phyloP scores from a whole-genome alignment of 495 filamentous ascomycete genomes.

The Aspergillus homomorphus region DNA sequence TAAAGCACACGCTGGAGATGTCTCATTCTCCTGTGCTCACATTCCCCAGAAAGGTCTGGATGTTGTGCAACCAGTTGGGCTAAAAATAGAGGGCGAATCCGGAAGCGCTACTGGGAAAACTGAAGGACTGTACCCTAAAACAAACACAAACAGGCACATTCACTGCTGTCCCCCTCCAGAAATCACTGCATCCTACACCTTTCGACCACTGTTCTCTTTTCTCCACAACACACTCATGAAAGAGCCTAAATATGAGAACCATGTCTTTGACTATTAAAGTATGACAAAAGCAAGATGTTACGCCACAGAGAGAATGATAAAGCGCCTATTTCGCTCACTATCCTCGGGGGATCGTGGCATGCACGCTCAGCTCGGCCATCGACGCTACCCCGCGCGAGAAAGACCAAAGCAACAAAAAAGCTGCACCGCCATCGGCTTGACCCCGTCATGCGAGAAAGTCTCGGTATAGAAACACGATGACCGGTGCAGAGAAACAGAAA shows the following conservation, averaged over 20 bases:
- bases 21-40: not conserved
- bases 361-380: not conserved
- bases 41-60: not conserved
- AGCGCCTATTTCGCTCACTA: not conserved
- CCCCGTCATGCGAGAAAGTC: conserved; percentile 1
- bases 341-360: conserved; percentile 1
- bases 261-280: conserved; percentile 15
- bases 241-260: too few species aligned
- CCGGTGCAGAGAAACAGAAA: not conserved
- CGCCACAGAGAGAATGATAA: conserved; percentile 11
- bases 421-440: conserved; percentile 11
- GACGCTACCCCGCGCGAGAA: conserved; percentile 10
- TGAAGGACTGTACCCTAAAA: conserved; percentile 7
- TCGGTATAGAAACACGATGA: not conserved
- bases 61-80: conserved; percentile 1
- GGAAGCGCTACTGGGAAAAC: too few species aligned
- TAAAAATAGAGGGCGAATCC: conserved; percentile 13
- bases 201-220: too few species aligned
- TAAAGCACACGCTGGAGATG: not conserved
- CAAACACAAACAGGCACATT: not conserved
- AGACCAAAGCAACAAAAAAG: conserved; percentile 11
- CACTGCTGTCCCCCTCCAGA: too few species aligned
- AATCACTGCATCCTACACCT: too few species aligned
- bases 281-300: conserved; percentile 18
- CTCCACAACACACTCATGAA: not conserved